phyloP scores from a whole-genome alignment of 345 rosid species.

The Moricandia moricandioides region DNA sequence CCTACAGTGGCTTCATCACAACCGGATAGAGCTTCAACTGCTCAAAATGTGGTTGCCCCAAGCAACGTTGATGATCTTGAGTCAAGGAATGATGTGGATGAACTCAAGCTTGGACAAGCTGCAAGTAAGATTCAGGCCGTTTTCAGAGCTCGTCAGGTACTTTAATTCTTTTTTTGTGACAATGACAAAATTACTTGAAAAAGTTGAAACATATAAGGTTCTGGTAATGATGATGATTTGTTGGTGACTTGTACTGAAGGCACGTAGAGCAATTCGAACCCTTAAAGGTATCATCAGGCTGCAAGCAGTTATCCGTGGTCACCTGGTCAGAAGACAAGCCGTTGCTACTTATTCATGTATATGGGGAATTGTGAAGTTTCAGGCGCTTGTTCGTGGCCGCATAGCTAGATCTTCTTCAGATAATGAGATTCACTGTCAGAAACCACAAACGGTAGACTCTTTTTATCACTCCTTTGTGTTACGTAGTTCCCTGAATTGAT shows the following conservation, averaged over 20 bases:
- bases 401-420: conserved; percentile 46
- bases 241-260: conserved; percentile 40
- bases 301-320: conserved; percentile 81
- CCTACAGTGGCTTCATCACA: conserved; percentile 39
- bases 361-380: conserved; percentile 63
- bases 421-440: conserved; percentile 40
- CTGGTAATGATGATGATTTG: background rate
- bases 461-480: background rate
- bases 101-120: conserved; percentile 48
- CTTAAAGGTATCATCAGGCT: conserved; percentile 72
- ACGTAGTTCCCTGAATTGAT: background rate
- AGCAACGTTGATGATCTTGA: conserved; percentile 26
- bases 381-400: conserved; percentile 61
- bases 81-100: conserved; percentile 39
- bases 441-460: conserved; percentile 26
- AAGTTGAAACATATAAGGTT: background rate
- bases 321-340: conserved; percentile 85
- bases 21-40: conserved; percentile 19
- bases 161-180: background rate
- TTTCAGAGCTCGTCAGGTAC: conserved; percentile 74
- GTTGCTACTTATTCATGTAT: conserved; percentile 63
- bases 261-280: conserved; percentile 58
- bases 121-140: conserved; percentile 65
- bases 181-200: background rate
- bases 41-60: conserved; percentile 33